Evolutionary conservation across 148 eudicot genomes (phyloP).

Genomic region (Vaccinium macrocarpon): DNA sequence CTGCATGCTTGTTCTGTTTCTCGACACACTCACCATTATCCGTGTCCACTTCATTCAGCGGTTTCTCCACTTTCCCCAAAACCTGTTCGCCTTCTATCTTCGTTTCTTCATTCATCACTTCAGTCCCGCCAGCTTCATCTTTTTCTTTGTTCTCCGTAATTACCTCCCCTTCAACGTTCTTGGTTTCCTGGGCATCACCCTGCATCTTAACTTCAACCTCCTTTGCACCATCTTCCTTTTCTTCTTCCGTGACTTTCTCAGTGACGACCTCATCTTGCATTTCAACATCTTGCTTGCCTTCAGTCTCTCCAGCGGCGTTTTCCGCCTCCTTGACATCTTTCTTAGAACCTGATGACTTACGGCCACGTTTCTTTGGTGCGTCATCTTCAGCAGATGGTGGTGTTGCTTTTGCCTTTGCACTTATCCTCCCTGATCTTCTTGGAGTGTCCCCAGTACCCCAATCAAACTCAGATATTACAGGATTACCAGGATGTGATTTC

Average conservation of each 20-base stretch:
- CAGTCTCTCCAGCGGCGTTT: constrained; percentile 23
- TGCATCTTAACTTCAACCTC: constrained; percentile 8
- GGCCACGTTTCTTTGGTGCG: constrained; percentile 53
- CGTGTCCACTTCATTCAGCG: not conserved
- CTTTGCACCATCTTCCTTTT: constrained; percentile 9
- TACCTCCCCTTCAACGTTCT: constrained; percentile 6
- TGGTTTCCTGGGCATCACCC: constrained; percentile 18
- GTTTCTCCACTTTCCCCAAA: constrained; percentile 10
- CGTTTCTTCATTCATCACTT: not conserved
- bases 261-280: constrained; percentile 35
- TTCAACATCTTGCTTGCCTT: constrained; percentile 22
- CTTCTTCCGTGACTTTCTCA: constrained; percentile 16
- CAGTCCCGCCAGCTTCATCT: constrained; percentile 10
- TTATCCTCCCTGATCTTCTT: constrained; percentile 77
- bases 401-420: constrained; percentile 57
- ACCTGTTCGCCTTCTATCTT: constrained; percentile 14
- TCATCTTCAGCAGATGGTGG: constrained; percentile 49
- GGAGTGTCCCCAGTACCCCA: constrained; percentile 91
- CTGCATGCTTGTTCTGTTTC: constrained; percentile 12
- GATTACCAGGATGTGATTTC: constrained; percentile 74
- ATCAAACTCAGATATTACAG: constrained; percentile 65
- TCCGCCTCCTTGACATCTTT: constrained; percentile 46
- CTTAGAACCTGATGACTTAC: constrained; percentile 52
- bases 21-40: not conserved
- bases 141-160: not conserved